Evolutionary conservation across 768 basidiomycete genomes (phyloP).

Genomic region (Albatrellus ellisii): DNA sequence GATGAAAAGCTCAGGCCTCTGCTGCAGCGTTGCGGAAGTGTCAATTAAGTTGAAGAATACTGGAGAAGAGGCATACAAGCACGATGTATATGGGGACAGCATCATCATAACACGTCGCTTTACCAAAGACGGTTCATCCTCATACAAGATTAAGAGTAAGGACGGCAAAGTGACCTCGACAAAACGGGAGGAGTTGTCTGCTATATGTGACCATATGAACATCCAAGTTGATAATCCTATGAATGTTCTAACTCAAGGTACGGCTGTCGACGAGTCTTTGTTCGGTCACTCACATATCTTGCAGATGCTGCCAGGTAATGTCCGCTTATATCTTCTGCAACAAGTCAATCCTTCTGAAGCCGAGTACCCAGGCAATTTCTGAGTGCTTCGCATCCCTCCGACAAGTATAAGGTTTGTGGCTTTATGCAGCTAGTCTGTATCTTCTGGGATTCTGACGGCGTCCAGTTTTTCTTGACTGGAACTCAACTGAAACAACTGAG

Average conservation of each 20-base stretch:
- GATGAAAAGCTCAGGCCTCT: not conserved
- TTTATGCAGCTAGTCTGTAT: not conserved
- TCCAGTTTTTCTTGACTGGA: slow-evolving; percentile 86
- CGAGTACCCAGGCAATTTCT: slow-evolving; percentile 46
- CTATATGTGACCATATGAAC: slow-evolving; percentile 91
- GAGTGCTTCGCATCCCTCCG: slow-evolving; percentile 61
- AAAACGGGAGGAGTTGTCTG: slow-evolving; percentile 74
- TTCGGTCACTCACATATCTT: not conserved
- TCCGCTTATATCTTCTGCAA: slow-evolving; percentile 37
- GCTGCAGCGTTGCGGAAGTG: slow-evolving; percentile 52
- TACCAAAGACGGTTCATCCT: slow-evolving; percentile 56
- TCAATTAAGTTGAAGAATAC: slow-evolving; percentile 78
- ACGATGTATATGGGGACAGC: slow-evolving; percentile 71
- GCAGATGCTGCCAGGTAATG: slow-evolving; percentile 23
- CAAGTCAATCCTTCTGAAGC: slow-evolving; percentile 69
- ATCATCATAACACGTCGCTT: slow-evolving; percentile 80
- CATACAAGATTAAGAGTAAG: slow-evolving; percentile 73
- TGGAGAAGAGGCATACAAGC: slow-evolving; percentile 82
- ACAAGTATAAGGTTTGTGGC: slow-evolving; percentile 93
- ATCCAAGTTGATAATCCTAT: slow-evolving; percentile 95
- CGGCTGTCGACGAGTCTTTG: not conserved
- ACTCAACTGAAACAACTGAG: slow-evolving; percentile 83
- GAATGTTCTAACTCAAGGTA: slow-evolving; percentile 85
- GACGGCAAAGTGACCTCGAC: slow-evolving; percentile 54
- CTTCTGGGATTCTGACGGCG: slow-evolving; percentile 3